Conservation (phyloP, 352 stramenopile species). For the Phytophthora citrophthora region DNA sequence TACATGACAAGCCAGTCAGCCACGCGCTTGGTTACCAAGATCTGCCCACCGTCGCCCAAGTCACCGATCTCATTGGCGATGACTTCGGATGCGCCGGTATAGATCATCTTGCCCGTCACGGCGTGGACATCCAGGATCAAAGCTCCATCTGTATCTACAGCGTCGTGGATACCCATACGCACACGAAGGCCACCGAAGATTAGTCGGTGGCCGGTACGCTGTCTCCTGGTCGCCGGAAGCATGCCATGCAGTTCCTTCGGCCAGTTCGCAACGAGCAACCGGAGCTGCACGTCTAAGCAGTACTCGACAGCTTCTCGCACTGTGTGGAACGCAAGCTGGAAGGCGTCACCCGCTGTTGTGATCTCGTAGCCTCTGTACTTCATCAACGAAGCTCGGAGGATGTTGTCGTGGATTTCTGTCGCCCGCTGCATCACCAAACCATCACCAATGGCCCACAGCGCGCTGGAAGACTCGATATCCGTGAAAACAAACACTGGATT, state of each 20-base stretch:
- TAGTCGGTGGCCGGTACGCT: slow-evolving; percentile 41
- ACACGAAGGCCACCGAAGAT: slow-evolving; percentile 63
- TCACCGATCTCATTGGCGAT: slow-evolving; percentile 65
- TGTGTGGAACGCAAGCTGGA: slow-evolving; percentile 71
- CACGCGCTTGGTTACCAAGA: slow-evolving; percentile 59
- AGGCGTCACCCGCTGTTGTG: slow-evolving; percentile 61
- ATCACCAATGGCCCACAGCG: slow-evolving; percentile 54
- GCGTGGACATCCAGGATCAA: slow-evolving; percentile 55
- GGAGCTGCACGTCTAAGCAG: slow-evolving; percentile 63
- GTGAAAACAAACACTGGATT: slow-evolving; percentile 76
- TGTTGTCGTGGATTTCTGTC: slow-evolving; percentile 64
- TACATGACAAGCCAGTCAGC: slow-evolving; percentile 58
- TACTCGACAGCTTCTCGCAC: slow-evolving; percentile 67
- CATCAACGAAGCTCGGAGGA: slow-evolving; percentile 54
- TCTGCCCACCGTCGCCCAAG: slow-evolving; percentile 60
- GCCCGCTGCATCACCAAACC: slow-evolving; percentile 53
- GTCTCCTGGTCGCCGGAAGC: slow-evolving; percentile 49
- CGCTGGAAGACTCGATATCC: slow-evolving; percentile 71
- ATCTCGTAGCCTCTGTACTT: slow-evolving; percentile 73
- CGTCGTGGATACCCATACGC: slow-evolving; percentile 70
- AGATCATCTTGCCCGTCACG: slow-evolving; percentile 68
- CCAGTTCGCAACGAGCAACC: slow-evolving; percentile 59
- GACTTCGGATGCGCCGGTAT: slow-evolving; percentile 58
- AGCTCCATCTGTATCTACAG: slow-evolving; percentile 45
- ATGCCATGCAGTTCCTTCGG: slow-evolving; percentile 56